Percentiles rank a stretch among this genome's conserved stretches.
These are phyloP conservation scores for Fusarium buharicum DNA, from an alignment of 2,329 filamentous ascomycete genomes.

Conservation along the genomic window DNA sequence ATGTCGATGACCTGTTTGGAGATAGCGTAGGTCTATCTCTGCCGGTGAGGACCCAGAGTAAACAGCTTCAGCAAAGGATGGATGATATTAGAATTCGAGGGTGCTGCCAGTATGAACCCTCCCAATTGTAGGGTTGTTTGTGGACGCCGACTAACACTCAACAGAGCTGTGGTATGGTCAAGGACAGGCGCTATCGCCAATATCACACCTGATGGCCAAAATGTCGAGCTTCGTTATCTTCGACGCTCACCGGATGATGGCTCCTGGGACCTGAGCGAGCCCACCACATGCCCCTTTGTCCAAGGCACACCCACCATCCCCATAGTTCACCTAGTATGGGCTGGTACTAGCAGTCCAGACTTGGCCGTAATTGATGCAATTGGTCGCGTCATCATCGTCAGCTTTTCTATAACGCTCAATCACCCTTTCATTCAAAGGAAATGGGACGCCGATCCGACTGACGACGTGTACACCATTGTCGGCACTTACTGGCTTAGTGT, in stretches of 20 bases:
- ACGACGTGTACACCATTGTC: conserved; percentile 81
- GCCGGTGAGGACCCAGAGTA: conserved; percentile 57
- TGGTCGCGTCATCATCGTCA: conserved; percentile 80
- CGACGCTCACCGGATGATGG: conserved; percentile 75
- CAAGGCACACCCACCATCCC: conserved; percentile 71
- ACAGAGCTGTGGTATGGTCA: conserved; percentile 86
- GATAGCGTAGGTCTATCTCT: conserved; percentile 71
- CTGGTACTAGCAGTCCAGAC: conserved; percentile 75
- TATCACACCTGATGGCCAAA: conserved; percentile 76
- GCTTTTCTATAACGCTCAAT: conserved; percentile 78
- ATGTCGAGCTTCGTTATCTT: conserved; percentile 78
- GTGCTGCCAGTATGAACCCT: conserved; percentile 80
- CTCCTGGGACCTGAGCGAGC: conserved; percentile 79
- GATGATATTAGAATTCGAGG: conserved; percentile 80
- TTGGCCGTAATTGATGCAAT: conserved; percentile 84
- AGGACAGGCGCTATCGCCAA: conserved; percentile 86
- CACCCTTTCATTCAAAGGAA: conserved; percentile 70
- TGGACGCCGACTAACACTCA: conserved; percentile 23
- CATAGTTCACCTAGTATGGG: conserved; percentile 86
- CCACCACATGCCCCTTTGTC: conserved; percentile 71
- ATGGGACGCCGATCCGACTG: conserved; percentile 73
- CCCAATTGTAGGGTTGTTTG: neutral
- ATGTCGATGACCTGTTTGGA: conserved; percentile 80
- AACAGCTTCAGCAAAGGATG: conserved; percentile 76
- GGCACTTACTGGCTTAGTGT: conserved; percentile 88